These are phyloP conservation scores for Inonotus hispidus DNA, from an alignment of 1,284 basidiomycete species.

Conservation along the genomic window DNA sequence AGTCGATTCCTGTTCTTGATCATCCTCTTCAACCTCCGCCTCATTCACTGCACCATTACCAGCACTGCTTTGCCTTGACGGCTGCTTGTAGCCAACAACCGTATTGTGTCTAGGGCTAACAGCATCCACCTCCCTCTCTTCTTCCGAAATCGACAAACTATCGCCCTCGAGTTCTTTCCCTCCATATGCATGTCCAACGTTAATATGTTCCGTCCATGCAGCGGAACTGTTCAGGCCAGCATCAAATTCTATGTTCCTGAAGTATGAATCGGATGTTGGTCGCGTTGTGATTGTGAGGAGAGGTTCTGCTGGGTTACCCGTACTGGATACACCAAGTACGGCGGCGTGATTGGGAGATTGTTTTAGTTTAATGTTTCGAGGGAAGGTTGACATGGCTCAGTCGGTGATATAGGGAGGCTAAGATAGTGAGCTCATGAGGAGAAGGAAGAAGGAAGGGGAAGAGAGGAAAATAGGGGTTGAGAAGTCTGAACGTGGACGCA, in stretches of 20 bases:
- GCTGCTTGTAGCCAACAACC: neutral
- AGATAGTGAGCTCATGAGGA: neutral
- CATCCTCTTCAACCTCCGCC: slow-evolving; percentile 21
- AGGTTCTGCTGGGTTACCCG: neutral
- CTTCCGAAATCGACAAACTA: slow-evolving; percentile 24
- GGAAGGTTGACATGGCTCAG: slow-evolving; percentile 14
- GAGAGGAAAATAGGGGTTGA: neutral
- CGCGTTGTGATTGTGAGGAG: neutral
- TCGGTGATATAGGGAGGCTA: neutral
- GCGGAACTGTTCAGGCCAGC: slow-evolving; percentile 69
- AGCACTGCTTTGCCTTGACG: too few relatives aligned
- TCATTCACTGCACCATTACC: slow-evolving; percentile 30
- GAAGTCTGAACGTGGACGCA: neutral
- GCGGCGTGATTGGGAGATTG: neutral
- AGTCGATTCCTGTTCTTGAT: slow-evolving; percentile 20
- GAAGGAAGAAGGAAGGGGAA: neutral
- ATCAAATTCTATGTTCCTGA: slow-evolving; percentile 42
- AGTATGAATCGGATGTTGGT: slow-evolving; percentile 22
- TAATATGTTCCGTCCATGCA: slow-evolving; percentile 65
- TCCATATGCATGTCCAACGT: slow-evolving; percentile 25
- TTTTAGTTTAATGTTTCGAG: slow-evolving; percentile 11
- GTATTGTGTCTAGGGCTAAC: neutral
- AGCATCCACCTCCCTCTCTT: neutral
- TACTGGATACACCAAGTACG: neutral
- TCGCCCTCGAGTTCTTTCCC: slow-evolving; percentile 20